Conservation (phyloP, 345 rosid genomes). For the Nephelium lappaceum region DNA sequence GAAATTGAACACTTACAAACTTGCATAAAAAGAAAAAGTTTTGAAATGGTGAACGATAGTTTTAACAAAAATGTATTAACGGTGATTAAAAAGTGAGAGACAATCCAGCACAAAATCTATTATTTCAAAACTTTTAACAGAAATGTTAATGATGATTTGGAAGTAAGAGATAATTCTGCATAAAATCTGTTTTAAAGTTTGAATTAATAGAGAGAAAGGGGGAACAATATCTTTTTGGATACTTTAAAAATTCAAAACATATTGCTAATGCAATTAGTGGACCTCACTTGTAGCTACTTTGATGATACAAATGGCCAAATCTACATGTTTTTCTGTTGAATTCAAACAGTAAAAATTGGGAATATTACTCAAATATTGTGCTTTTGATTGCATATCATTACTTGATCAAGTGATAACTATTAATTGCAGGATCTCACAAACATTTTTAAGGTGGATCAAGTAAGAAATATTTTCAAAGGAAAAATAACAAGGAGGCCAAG, state of each 20-base stretch:
- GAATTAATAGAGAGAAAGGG: neutral
- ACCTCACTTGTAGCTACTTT: no score
- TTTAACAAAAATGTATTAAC: neutral
- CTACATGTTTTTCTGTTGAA: neutral
- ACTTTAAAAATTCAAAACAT: neutral
- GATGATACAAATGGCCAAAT: neutral
- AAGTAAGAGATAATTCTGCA: neutral
- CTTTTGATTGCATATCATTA: neutral
- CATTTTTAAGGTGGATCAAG: no score
- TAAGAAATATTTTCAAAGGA: no score
- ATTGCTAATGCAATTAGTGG: no score
- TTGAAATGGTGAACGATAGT: neutral
- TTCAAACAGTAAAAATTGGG: neutral
- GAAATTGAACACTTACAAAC: neutral
- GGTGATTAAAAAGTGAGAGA: neutral
- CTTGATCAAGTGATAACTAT: neutral
- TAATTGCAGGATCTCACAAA: no score
- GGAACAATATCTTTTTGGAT: constrained; percentile 10
- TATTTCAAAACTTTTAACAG: no score
- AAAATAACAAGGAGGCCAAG: no score
- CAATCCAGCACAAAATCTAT: no score
- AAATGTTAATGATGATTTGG: no score
- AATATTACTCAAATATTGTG: neutral
- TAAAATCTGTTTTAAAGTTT: neutral
- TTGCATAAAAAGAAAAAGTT: neutral